Percentiles rank a stretch among this genome's conserved stretches.
These are phyloP conservation scores for Staphylotrichum longicolle DNA, from an alignment of 495 filamentous ascomycete genomes.

Conservation along the genomic window DNA sequence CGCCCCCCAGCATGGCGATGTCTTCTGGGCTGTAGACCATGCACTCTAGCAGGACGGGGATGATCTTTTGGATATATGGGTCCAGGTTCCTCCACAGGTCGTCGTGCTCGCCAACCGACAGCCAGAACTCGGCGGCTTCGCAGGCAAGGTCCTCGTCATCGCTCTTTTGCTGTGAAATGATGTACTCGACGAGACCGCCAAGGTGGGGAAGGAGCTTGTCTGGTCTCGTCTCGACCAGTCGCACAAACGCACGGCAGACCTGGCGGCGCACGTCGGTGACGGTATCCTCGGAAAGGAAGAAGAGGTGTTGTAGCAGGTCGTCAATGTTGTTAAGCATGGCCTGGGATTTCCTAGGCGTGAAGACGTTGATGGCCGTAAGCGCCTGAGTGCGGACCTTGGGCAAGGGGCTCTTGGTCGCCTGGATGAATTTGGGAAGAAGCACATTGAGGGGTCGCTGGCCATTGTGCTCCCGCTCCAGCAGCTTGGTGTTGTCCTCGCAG, in stretches of 20 bases:
- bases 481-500: conserved; percentile 90
- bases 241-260: conserved; percentile 90
- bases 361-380: conserved; percentile 83
- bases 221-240: conserved; percentile 84
- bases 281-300: conserved; percentile 71
- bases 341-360: conserved; percentile 76
- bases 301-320: conserved; percentile 73
- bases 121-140: conserved; percentile 97
- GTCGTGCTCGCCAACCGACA: conserved; percentile 85
- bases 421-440: conserved; percentile 86
- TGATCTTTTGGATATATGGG: conserved; percentile 78
- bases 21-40: conserved; percentile 98
- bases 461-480: conserved; percentile 80
- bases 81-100: conserved; percentile 68
- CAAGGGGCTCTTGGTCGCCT: conserved; percentile 72
- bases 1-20: conserved; percentile 75
- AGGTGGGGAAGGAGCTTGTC: conserved; percentile 89
- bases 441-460: conserved; percentile 83
- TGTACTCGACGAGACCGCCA: conserved; percentile 86
- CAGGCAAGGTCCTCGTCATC: conserved; percentile 89
- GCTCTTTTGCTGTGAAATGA: conserved; percentile 81
- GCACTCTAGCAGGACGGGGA: conserved; percentile 85
- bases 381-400: conserved; percentile 75
- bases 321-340: conserved; percentile 75
- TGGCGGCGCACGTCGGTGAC: conserved; percentile 79